Evolutionary conservation across 345 rosid genomes (phyloP), one percentile per base, ranked within the genome.

Genomic region (Linum lewisii): DNA sequence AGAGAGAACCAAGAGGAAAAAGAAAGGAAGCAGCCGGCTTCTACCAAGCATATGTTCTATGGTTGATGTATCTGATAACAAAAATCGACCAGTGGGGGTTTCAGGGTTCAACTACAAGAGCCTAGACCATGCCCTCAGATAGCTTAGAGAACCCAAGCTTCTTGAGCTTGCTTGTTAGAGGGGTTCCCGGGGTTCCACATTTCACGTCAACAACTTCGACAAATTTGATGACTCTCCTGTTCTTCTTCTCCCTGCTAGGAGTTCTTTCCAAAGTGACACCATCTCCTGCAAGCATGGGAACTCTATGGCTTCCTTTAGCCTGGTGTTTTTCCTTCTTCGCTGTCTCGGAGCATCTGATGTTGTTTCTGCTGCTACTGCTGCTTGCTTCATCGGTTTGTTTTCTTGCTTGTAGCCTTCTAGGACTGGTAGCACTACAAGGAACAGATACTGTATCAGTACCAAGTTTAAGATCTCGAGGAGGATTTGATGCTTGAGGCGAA

Each of bases 71-170:
- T 74, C 81, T 13, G 77, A n/a, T n/a, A n/a, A 75, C 34, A 71
- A 57, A 60, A 76, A 44, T 37, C 57, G 63, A 65, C 74, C 77
- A 24, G 24, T 62, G 22, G 76, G 77, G 69, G 44, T 66, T 63
- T 74, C 84, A 44, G 68, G 77, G 0, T 72, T 76, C 61, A 64
- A 66, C 58, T 85, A 81, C 68, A 76, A 72, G 73, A 77, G 65
- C 73, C 81, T 85, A 93, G 75, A 72, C 47, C 63, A 80, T 70
- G 72, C 86, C 87, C 63, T 89, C 85, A 0, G 82, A 81, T 59
- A 93, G 89, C 76, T 87, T 93, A 24, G 99, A 89, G 83, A 89
- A 93, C 58, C 97, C 83, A 59, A 89, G 95, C 78, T 93, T 93
- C 82, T 79, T 93, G 72, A 93, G 90, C 64, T 80, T 80, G 62